A percentile compares a stretch with the other conserved stretches of the same genome.
phyloP scores from a whole-genome alignment of 768 basidiomycete genomes.

The Sarcomyxa edulis region DNA sequence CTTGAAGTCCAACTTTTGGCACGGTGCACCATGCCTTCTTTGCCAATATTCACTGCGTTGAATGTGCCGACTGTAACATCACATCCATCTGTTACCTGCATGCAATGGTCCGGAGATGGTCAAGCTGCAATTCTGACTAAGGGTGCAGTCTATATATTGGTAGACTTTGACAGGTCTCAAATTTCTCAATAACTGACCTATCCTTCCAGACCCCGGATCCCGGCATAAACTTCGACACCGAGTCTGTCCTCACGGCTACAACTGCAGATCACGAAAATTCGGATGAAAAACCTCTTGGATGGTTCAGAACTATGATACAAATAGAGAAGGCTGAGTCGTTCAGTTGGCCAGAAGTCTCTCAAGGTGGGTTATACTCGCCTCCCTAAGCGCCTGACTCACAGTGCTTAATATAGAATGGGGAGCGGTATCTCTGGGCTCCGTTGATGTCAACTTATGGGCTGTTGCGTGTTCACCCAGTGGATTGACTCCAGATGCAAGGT shows the following conservation, averaged over 20 bases:
- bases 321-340: conserved; percentile 36
- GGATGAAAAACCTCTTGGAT: conserved; percentile 40
- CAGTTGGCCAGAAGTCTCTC: conserved; percentile 45
- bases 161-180: conserved; percentile 26
- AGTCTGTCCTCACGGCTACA: conserved; percentile 42
- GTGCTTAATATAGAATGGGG: conserved; percentile 52
- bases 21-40: no score
- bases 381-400: neutral
- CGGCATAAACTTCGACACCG: conserved; percentile 61
- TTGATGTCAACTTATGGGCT: conserved; percentile 58
- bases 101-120: conserved; percentile 76
- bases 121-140: conserved; percentile 67
- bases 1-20: no score
- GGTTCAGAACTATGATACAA: conserved; percentile 75
- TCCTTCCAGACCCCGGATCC: conserved; percentile 61
- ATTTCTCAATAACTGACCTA: conserved; percentile 1
- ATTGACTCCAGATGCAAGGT: conserved; percentile 58
- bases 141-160: conserved; percentile 63
- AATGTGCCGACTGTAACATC: conserved; percentile 56
- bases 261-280: conserved; percentile 21
- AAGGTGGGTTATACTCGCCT: conserved; percentile 26
- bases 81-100: conserved; percentile 48
- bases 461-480: conserved; percentile 67
- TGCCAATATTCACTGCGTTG: conserved; percentile 34
- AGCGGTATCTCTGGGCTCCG: conserved; percentile 61